These are phyloP conservation scores for Cocos nucifera DNA, from an alignment of 176 grass and related monocot species.

Conservation along the genomic window DNA sequence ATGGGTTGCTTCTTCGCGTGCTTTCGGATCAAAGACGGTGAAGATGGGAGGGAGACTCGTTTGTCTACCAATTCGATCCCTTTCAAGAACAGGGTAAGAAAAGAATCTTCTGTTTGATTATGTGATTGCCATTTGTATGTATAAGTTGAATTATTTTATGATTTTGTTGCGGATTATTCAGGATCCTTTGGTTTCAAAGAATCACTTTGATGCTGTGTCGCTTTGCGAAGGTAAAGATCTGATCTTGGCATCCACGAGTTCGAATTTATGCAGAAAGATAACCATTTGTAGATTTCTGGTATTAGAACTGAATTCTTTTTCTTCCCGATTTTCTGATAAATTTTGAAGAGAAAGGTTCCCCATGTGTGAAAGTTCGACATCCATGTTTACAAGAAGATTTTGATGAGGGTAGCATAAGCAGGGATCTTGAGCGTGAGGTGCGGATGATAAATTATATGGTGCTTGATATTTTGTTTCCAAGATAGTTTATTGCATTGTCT, in stretches of 20 bases:
- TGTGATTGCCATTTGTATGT: background rate
- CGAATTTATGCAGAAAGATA: no score
- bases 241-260: background rate
- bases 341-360: no score
- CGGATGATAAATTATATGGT: no score
- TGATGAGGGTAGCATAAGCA: background rate
- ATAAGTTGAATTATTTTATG: background rate
- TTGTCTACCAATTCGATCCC: background rate
- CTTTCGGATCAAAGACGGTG: conserved; percentile 11
- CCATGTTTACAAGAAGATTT: background rate
- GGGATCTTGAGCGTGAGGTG: conserved; percentile 7
- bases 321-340: no score
- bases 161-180: background rate
- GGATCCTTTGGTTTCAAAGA: conserved; percentile 3
- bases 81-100: background rate
- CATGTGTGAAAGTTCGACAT: no score
- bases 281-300: no score
- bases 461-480: no score
- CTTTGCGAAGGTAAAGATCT: background rate
- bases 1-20: conserved; percentile 19
- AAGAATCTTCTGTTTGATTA: background rate
- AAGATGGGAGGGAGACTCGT: background rate
- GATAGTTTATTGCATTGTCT: no score
- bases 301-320: no score
- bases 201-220: background rate